Base-by-base conservation (phyloP, 441 rosid species). In the Francoa sonchifolia region DNA sequence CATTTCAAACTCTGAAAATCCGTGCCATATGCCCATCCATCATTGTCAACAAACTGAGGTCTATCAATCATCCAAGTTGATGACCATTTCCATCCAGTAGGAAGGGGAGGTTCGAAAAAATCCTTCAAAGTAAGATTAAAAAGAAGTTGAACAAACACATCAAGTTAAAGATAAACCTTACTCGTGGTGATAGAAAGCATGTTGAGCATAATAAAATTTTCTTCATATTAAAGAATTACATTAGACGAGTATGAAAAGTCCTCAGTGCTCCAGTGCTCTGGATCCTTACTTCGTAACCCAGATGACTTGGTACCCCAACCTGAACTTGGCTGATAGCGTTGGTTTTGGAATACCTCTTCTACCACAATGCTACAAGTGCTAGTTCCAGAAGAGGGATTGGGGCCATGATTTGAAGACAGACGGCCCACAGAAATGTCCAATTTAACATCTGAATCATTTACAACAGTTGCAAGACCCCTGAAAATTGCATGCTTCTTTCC, bases 401-500 rank as follows among this genome's bases (percentile, higher is more conserved):
- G 48, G 43, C 52, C 59, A 20, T 50, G 56, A 53, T 61, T 46
- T 35, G 44, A 57, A 50, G 76, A 58, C 18, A 44, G 33, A 29
- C 67, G 68, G 44, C 76, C 63, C 36, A 79, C 34, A 17, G 68
- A 77, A 57, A 93, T 55, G 56, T 82, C 94, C 67, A 93, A 46
- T 62, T 66, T 79, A 65, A 82, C 56, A 66, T 87, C 90, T 37
- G 87, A 74, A 64, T 88, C 99, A 76, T 93, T 93, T 47, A 71
- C 61, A 46, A 79, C 79, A 2, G 90, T 67, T 10, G 82, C 90
- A 60, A 93, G 86, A 55, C 94, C 68, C 72, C 99, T 82, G 61
- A 93, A 84, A 68, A 75, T 66, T 50, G 69, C 94, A 54, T 88
- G 96, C 66, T 84, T 88, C 88, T 80, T 84, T 47, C 99, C 96